phyloP scores from a whole-genome alignment of 306 rosid genomes.

The Rosa persica region DNA sequence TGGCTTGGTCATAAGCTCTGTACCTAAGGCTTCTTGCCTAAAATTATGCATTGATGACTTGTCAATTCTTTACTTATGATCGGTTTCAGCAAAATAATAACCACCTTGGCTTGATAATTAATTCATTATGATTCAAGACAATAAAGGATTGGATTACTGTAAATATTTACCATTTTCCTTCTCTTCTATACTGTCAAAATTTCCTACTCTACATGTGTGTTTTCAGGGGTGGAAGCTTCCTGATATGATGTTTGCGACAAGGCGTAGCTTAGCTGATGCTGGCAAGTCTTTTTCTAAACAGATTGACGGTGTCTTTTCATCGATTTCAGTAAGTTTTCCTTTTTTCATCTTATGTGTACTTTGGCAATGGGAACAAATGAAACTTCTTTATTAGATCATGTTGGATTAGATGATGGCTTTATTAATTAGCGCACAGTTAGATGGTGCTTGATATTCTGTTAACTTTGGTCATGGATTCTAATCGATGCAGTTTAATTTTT shows the following conservation, averaged over 20 bases:
- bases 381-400: not conserved
- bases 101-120: not conserved
- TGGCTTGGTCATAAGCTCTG: not conserved
- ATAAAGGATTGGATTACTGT: not conserved
- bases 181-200: conserved; percentile 8
- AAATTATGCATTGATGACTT: not conserved
- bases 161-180: not conserved
- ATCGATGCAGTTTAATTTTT: not conserved
- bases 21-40: too few relatives aligned
- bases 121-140: not conserved
- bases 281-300: conserved; percentile 63
- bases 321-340: conserved; percentile 55
- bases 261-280: conserved; percentile 86
- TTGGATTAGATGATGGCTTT: not conserved
- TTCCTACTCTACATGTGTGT: not conserved
- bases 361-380: not conserved
- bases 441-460: not conserved
- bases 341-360: not conserved
- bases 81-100: not conserved
- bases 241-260: conserved; percentile 92
- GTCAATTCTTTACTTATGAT: not conserved
- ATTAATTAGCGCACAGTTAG: not conserved
- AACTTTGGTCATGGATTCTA: not conserved
- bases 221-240: conserved; percentile 97
- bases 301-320: conserved; percentile 70